A percentile compares a stretch with the other conserved stretches of the same genome.
These are phyloP conservation scores for Daldinia concentrica DNA, from an alignment of 495 filamentous ascomycete species.

Conservation along the genomic window DNA sequence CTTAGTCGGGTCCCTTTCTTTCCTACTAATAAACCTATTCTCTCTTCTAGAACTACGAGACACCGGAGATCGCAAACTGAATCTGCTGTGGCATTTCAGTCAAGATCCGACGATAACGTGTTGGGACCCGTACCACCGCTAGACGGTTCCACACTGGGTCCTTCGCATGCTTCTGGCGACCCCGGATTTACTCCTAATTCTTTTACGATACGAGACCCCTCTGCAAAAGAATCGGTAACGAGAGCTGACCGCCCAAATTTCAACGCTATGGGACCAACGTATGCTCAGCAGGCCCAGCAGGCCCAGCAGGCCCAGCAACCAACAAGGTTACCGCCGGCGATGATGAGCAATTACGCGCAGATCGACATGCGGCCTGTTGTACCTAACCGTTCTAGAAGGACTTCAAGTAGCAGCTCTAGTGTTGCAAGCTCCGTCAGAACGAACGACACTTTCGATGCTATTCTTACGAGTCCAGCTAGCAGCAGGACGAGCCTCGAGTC, in stretches of 20 bases:
- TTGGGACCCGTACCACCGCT: slow-evolving; percentile 18
- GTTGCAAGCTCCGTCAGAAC: slow-evolving; percentile 39
- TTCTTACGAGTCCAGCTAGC: slow-evolving; percentile 44
- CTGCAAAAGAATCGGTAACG: slow-evolving; percentile 7
- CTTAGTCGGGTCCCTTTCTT: slow-evolving; percentile 14
- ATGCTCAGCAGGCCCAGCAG: slow-evolving; percentile 28
- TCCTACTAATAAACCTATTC: slow-evolving; percentile 39
- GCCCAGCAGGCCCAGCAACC: slow-evolving; percentile 32
- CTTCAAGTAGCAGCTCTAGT: slow-evolving; percentile 40
- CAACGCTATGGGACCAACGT: slow-evolving; percentile 31
- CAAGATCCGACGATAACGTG: slow-evolving; percentile 31
- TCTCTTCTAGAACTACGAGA: slow-evolving; percentile 25
- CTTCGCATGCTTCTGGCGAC: slow-evolving; percentile 27
- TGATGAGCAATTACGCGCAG: slow-evolving; percentile 46
- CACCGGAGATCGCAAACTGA: slow-evolving; percentile 39
- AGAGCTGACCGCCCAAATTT: slow-evolving; percentile 35
- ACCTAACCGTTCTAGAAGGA: slow-evolving; percentile 36
- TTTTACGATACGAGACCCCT: slow-evolving; percentile 23
- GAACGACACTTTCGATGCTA: slow-evolving; percentile 46
- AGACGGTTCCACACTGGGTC: slow-evolving; percentile 26
- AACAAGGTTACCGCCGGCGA: slow-evolving; percentile 31
- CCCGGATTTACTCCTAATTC: slow-evolving; percentile 31
- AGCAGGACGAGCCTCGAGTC: slow-evolving; percentile 57
- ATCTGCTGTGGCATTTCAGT: slow-evolving; percentile 25
- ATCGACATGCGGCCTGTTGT: slow-evolving; percentile 40